A percentile compares a stretch with the other conserved stretches of the same genome.
These are phyloP conservation scores for Nitzschia sp. DNA, from an alignment of 108 stramenopile species.

Conservation along the genomic window DNA sequence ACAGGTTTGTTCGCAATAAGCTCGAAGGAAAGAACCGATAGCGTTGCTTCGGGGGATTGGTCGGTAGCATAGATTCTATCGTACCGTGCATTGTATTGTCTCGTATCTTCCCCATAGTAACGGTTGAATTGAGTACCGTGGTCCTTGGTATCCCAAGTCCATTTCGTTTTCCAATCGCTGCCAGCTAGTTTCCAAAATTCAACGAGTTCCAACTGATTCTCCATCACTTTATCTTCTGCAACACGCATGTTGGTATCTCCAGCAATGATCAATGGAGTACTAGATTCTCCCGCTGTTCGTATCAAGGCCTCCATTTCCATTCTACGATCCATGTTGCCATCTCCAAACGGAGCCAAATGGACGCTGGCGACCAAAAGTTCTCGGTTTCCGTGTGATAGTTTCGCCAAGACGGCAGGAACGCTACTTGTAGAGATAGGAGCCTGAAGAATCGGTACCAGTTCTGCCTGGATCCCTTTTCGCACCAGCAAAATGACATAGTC, in stretches of 20 bases:
- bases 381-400: background rate
- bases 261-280: conserved; percentile 7
- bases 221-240: conserved; percentile 12
- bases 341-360: conserved; percentile 24
- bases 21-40: too few relatives aligned
- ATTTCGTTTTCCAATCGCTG: conserved; percentile 5
- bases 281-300: background rate
- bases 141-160: conserved; percentile 24
- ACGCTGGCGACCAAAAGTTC: conserved; percentile 14
- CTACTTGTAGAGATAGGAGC: too few relatives aligned
- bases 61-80: too few relatives aligned
- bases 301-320: background rate
- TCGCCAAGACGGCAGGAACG: too few relatives aligned
- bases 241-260: conserved; percentile 36
- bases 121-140: too few relatives aligned
- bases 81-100: too few relatives aligned
- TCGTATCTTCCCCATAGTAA: too few relatives aligned
- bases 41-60: too few relatives aligned
- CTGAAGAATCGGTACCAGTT: too few relatives aligned
- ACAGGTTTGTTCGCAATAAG: too few relatives aligned
- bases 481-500: conserved; percentile 10
- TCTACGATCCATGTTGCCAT: background rate
- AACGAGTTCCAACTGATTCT: conserved; percentile 6
- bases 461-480: too few relatives aligned
- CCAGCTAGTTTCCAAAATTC: conserved; percentile 30